Evolutionary conservation across 176 grass and related monocot genomes (phyloP), one percentile per base, ranked within the genome.

Genomic region (Neostapfia colusana): DNA sequence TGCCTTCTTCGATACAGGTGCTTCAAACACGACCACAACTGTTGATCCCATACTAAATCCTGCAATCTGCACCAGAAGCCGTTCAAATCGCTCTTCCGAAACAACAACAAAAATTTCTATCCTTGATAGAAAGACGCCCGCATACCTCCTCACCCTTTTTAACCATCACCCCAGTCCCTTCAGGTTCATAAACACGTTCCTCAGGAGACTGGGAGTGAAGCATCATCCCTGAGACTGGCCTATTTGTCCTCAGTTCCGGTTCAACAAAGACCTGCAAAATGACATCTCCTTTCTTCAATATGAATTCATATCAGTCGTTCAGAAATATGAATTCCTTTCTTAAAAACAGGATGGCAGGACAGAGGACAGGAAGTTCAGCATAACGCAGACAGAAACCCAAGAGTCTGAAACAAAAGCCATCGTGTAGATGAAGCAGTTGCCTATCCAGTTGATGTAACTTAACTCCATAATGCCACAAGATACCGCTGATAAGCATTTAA

Each of bases 41-140:
- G 85, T 93, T 25, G 90, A 97, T 28, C 93, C 93, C 93, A 97
- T 93, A 26, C 90, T 84, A 43, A 93, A 97, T 51, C 75, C 85
- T 36, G 90, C 93, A 77, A 90, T 58, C 90, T 93, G 83, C 35
- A 62, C 64, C 64, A 26, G 11, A 20, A 67, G 28, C 40, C 24
- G 75, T 59, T 23, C 63, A 44, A 58, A 80, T 38, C 42, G 7
- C 17, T 79, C 6, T 84, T 72, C n/a, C 38, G 63, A 58, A 8
- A 37, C 0, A 37, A 69, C 36, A 55, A 18, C 1, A 31, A 31
- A 31, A 31, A n/a, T n/a, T 31, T 3, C 31, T 9, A 54, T 21
- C 20, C n/a, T 8, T 23, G 8, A 56, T 10, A 56, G 53, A 56
- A 23, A 70, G 0, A 11, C 9, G 0, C 16, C 10, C 14, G 12